Evolutionary conservation across 495 filamentous ascomycete species (phyloP).

Genomic region (Penicillium nucicola): DNA sequence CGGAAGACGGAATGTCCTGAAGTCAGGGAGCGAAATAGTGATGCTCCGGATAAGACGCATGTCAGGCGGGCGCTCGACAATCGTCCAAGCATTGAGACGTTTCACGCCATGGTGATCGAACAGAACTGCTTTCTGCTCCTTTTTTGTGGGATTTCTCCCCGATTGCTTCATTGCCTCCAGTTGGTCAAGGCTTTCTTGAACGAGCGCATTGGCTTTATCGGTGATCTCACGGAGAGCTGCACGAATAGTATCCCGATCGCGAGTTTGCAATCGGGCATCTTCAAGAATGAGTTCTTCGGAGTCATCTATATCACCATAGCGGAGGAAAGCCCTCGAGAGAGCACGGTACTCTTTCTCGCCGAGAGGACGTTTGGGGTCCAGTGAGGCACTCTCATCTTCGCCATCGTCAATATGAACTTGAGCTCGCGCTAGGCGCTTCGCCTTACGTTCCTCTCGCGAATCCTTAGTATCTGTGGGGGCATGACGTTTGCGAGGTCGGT

Average conservation of each 20-base stretch:
- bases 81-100: constrained; percentile 90
- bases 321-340: constrained; percentile 79
- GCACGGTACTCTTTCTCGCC: constrained; percentile 89
- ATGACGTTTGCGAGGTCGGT: constrained; percentile 80
- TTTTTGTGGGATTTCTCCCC: constrained; percentile 80
- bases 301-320: constrained; percentile 84
- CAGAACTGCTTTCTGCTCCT: constrained; percentile 92
- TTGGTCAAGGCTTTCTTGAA: constrained; percentile 63
- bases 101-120: constrained; percentile 91
- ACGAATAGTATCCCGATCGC: constrained; percentile 74
- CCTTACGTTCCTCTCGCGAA: constrained; percentile 81
- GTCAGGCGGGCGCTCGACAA: constrained; percentile 83
- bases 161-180: constrained; percentile 61
- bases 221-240: constrained; percentile 70
- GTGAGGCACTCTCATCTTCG: constrained; percentile 54
- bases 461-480: constrained; percentile 61
- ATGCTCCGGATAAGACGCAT: constrained; percentile 79
- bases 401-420: constrained; percentile 61
- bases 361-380: constrained; percentile 82
- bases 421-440: constrained; percentile 87
- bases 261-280: constrained; percentile 76
- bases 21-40: constrained; percentile 59
- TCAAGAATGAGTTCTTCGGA: constrained; percentile 80
- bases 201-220: constrained; percentile 61
- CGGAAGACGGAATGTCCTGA: constrained; percentile 76